Base-by-base conservation (phyloP, 768 basidiomycete genomes). In the Termitomyces sp. region DNA sequence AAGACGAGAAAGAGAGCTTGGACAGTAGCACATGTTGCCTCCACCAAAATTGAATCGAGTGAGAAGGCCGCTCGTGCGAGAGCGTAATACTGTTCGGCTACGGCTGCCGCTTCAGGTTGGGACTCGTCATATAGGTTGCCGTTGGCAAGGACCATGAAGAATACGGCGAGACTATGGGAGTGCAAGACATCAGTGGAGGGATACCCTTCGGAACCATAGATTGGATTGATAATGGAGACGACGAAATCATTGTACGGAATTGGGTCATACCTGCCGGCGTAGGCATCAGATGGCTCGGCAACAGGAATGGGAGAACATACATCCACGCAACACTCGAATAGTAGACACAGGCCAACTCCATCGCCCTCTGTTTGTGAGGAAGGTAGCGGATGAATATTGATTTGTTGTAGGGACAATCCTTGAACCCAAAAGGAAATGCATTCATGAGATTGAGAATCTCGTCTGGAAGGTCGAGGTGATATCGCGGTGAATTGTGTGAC, bases 141-240 rank as follows among this genome's bases (percentile, higher is more conserved):
- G 37, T 74, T 73, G 5, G 78, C 76, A 5, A 85, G 63, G 35
- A 82, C 54, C 55, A 77, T 73, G 64, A 82, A 83, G 66, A 84
- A 78, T 19, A 81, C 73, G 17, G 82, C 71, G 35, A 85, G 71
- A 33, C 71, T 67, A 54, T 83, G 78, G 0, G 79, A 70, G 51
- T 80, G 76, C 21, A 79, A 53, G 15, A 48, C 49, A 41, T 76
- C 68, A 19, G 76, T 58, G 46, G 63, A 68, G 9, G 67, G 63
- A 41, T 64, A 64, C 15, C 67, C 69, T 17, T 69, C 62, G 21
- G 62, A 53, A 26, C 69, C 71, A 57, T 81, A 82, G n/a, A 83
- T 71, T 14, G 71, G 72, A 17, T 72, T 65, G 33, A 81, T 43
- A 23, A 81, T 69, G 9, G 66, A 68, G 11, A 50, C 57, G 50